These are phyloP conservation scores for Tephrocybe sp. DNA, from an alignment of 768 basidiomycete species.

Conservation along the genomic window DNA sequence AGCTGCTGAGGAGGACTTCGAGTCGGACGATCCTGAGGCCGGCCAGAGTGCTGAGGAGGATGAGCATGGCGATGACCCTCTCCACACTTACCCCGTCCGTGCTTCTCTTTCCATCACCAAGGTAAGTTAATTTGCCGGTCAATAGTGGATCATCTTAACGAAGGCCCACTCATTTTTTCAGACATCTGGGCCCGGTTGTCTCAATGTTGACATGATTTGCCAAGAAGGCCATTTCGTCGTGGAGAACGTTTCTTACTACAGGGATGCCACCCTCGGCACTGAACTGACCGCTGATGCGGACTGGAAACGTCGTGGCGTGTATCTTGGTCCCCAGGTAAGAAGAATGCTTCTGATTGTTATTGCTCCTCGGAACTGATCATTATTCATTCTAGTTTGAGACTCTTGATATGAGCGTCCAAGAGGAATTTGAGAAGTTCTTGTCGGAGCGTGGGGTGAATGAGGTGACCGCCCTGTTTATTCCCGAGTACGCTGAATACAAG, in stretches of 20 bases:
- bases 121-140: slow-evolving; percentile 31
- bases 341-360: neutral
- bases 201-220: slow-evolving; percentile 75
- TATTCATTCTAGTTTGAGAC: slow-evolving; percentile 68
- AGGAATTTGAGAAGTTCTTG: slow-evolving; percentile 88
- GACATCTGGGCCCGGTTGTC: slow-evolving; percentile 55
- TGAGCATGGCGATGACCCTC: slow-evolving; percentile 22
- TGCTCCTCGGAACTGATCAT: neutral
- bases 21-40: slow-evolving; percentile 23
- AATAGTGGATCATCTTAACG: neutral
- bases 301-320: slow-evolving; percentile 89
- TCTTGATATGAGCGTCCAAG: slow-evolving; percentile 83
- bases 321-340: slow-evolving; percentile 85
- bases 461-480: slow-evolving; percentile 78
- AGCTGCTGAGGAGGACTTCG: slow-evolving; percentile 32
- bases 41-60: slow-evolving; percentile 18
- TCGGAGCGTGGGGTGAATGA: slow-evolving; percentile 89
- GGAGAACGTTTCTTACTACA: slow-evolving; percentile 88
- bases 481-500: slow-evolving; percentile 85
- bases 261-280: slow-evolving; percentile 65
- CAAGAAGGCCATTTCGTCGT: slow-evolving; percentile 82
- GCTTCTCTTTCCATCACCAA: slow-evolving; percentile 85
- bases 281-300: slow-evolving; percentile 86
- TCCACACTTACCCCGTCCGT: slow-evolving; percentile 66
- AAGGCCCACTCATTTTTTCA: slow-evolving; percentile 21